These are phyloP conservation scores for Alternaria gaisen DNA, from an alignment of 2,329 filamentous ascomycete genomes.

Conservation along the genomic window DNA sequence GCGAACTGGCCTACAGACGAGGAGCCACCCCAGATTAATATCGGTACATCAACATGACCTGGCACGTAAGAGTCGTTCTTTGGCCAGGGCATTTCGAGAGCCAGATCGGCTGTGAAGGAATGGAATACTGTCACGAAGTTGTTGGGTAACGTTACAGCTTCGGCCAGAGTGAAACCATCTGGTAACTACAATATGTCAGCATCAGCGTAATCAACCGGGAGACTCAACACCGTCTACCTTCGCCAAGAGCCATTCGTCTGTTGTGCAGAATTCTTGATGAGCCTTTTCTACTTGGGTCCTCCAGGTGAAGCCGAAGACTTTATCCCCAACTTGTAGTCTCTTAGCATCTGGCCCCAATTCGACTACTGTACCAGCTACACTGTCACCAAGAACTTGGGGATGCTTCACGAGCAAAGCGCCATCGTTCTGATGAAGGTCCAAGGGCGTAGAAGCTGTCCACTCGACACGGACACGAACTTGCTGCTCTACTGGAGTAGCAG, in stretches of 20 bases:
- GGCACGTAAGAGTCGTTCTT: conserved; percentile 55
- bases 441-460: conserved; percentile 68
- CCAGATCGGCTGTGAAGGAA: conserved; percentile 50
- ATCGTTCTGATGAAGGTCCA: conserved; percentile 70
- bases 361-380: conserved; percentile 63
- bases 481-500: conserved; percentile 44
- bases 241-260: conserved; percentile 55
- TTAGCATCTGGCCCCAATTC: conserved; percentile 58
- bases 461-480: conserved; percentile 65
- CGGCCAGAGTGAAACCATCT: conserved; percentile 51
- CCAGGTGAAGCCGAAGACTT: conserved; percentile 65
- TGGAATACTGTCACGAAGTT: conserved; percentile 69
- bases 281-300: conserved; percentile 43
- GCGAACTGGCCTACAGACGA: conserved; percentile 55
- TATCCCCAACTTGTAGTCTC: conserved; percentile 62
- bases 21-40: conserved; percentile 57
- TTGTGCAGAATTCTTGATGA: conserved; percentile 65
- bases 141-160: conserved; percentile 64
- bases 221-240: conserved; percentile 20
- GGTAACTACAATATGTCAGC: conserved; percentile 50
- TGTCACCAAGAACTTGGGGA: conserved; percentile 62
- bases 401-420: conserved; percentile 64
- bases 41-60: conserved; percentile 36
- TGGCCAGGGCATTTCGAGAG: conserved; percentile 66
- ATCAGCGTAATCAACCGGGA: background rate